A percentile compares a stretch with the other conserved stretches of the same genome.
Conservation (phyloP, 192 early-diverging fungal species). For the Coemansia sp. region DNA sequence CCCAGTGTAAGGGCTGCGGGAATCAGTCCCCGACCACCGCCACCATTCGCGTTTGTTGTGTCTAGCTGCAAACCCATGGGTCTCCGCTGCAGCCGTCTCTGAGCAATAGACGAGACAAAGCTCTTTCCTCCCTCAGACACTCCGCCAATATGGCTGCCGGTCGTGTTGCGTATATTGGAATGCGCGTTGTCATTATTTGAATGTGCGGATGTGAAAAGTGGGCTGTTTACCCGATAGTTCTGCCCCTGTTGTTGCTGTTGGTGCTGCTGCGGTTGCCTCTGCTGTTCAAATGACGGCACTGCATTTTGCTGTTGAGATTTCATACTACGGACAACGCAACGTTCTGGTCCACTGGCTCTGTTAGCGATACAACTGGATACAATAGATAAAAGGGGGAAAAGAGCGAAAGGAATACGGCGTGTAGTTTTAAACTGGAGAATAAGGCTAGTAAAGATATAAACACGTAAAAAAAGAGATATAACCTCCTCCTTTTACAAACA, state of each 20-base stretch:
- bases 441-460: not conserved
- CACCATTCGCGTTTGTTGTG: constrained; percentile 5
- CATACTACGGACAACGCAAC: not conserved
- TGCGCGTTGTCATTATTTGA: constrained; percentile 1
- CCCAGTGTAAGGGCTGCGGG: not conserved
- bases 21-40: not conserved
- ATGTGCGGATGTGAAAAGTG: not conserved
- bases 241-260: not conserved
- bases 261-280: not conserved
- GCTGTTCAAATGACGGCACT: not conserved
- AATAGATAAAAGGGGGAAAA: not conserved
- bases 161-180: not conserved
- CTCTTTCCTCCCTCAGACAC: not conserved
- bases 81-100: constrained; percentile 39
- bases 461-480: not conserved
- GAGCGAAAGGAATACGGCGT: not conserved
- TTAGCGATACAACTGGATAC: not conserved
- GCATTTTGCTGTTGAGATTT: constrained; percentile 10
- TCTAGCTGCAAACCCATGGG: constrained; percentile 44
- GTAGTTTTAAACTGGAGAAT: not conserved
- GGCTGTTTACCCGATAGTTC: not conserved
- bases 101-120: constrained; percentile 31
- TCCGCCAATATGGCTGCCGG: not conserved
- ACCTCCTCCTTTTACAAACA: not conserved
- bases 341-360: not conserved